Evolutionary conservation across 441 rosid genomes (phyloP), one percentile per base, ranked within the genome.

Genomic region (Omphalea diandra): DNA sequence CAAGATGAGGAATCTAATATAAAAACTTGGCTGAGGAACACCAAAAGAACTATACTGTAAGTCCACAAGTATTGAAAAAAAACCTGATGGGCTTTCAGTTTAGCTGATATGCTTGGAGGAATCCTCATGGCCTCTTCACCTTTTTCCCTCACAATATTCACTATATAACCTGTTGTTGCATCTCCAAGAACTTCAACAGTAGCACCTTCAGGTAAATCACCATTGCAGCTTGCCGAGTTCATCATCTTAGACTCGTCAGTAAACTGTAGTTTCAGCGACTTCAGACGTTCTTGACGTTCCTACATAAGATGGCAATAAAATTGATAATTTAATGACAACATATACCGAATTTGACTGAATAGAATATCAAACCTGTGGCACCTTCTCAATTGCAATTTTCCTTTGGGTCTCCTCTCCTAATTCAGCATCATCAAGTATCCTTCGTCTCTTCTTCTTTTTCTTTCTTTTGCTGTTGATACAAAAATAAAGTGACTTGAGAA

Each of bases 351-450:
- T 43, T 27, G 18, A 72, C 63, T 18, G 59, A 62, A 76, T 35
- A 65, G 76, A 73, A 44, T 32, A 69, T 60, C 67, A 69, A 63
- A 54, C 57, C 64, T 20, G 73, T 41, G 72, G 41, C 73, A 92
- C 99, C 95, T 96, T 94, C 84, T 96, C 99, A 44, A 96, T 90
- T 65, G 98, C 99, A 71, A 94, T 96, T 87, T 96, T 96, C 70
- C 89, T 88, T 84, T 88, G 91, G 22, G 99, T 96, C 72, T 94
- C 98, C 77, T 94, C 98, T 73, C 99, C 99, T 79, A 96, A 81
- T 86, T 96, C 99, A 73, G 98, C 85, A 82, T 96, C 99, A 78
- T 96, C 99, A 70, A 96, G 83, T 59, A 96, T 96, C 84, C 99
- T 83, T 52, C 99, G 89, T 63, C 94, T 94, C 80, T 83, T 90